Base-by-base conservation (phyloP, 2,329 filamentous ascomycete genomes). In the Exophiala sp. region DNA sequence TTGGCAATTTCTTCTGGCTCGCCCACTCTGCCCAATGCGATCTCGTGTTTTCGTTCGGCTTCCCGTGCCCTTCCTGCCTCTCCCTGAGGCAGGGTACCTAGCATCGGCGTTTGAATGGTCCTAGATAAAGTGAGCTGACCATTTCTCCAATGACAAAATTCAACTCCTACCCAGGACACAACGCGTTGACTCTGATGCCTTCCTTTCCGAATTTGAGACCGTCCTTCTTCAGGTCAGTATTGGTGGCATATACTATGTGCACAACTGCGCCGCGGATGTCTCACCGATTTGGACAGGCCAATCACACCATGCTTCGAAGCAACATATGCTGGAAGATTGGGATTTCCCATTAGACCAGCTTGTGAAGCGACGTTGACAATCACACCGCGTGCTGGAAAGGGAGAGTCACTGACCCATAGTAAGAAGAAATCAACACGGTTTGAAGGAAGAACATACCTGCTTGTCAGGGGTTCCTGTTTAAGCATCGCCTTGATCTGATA, bases 281-380 rank as follows among this genome's bases (percentile, higher is more conserved):
- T 44, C 8, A 44, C 41, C 41, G 41, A 44, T 20, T 44, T 44
- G 16, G 41, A 44, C 16, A 76, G 65, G 2, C 72, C 74, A 6
- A 76, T 63, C 5, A 77, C 55, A 2, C 66, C 74, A 55, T 71
- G 74, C 57, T 77, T 77, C 4, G 69, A 65, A 1, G 68, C 65
- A 5, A 67, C 72, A 55, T 76, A 75, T 1, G 73, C 70, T 1
- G 70, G 68, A 62, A 71, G 71, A n/a, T 69, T 66, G 0, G 67
- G 63, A 7, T 67, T 61, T 1, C 65, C 63, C 40, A 59, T 63
- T 42, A 70, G 54, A 2, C 70, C 69, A 59, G 70, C 71, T 46
- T 70, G 68, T 0, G 67, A 71, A 11, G 67, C 63, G 12, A 73
- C 71, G 50, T 75, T 75, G 29, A 75, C 69, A 46, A 76, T 70